phyloP scores from a whole-genome alignment of 192 early-diverging fungal species.

The Coemansia asiatica region DNA sequence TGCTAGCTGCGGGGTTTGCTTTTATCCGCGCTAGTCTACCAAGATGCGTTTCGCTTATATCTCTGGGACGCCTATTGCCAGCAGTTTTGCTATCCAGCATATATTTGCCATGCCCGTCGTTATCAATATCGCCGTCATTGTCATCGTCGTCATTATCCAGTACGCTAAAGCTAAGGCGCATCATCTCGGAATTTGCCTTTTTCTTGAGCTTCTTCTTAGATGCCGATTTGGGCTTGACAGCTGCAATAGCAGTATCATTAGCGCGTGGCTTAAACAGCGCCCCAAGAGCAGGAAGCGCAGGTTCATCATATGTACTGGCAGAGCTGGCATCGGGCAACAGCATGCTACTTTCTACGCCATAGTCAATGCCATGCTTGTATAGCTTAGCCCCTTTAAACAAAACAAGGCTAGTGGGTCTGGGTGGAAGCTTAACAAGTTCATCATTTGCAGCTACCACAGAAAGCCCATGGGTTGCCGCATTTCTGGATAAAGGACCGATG shows the following conservation, averaged over 20 bases:
- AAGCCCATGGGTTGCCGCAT: neutral
- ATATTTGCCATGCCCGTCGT: neutral
- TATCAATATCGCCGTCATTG: neutral
- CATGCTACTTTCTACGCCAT: conserved; percentile 18
- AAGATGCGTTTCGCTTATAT: neutral
- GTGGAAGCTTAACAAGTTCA: neutral
- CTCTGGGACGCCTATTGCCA: neutral
- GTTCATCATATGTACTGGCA: neutral
- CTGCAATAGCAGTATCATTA: neutral
- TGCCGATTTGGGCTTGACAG: neutral
- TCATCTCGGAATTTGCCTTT: neutral
- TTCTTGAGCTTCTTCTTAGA: conserved; percentile 16
- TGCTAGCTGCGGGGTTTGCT: neutral
- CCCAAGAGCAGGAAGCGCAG: conserved; percentile 17
- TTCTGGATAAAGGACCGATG: conserved; percentile 63
- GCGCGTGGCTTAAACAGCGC: conserved; percentile 20
- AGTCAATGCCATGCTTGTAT: conserved; percentile 27
- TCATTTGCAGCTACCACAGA: neutral
- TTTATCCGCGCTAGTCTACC: neutral
- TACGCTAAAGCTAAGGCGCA: conserved; percentile 35
- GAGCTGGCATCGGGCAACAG: neutral
- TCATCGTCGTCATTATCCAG: conserved; percentile 25
- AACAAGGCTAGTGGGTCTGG: conserved; percentile 4
- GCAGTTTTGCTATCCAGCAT: neutral
- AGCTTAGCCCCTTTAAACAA: neutral